phyloP scores from a whole-genome alignment of 352 stramenopile species.

The Elongisporangium senticosum region DNA sequence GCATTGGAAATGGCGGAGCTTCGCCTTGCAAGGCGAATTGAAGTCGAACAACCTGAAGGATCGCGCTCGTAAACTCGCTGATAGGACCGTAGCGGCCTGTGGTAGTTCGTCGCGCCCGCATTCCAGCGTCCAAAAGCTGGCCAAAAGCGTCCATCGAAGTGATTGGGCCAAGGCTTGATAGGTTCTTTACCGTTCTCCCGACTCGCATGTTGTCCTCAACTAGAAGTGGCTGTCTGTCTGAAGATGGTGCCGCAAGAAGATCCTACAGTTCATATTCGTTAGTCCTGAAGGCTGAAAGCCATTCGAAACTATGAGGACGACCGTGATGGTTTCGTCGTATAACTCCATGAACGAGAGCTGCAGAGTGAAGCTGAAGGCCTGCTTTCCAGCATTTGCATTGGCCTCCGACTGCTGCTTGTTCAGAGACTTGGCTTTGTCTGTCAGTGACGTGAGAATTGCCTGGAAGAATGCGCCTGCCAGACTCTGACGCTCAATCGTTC shows the following conservation, averaged over 20 bases:
- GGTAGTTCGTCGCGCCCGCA: slow-evolving; percentile 16
- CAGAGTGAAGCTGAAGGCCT: slow-evolving; percentile 24
- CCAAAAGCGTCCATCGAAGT: slow-evolving; percentile 14
- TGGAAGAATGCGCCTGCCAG: slow-evolving; percentile 27
- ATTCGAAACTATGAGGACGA: no score
- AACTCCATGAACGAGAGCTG: slow-evolving; percentile 45
- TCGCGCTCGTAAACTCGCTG: slow-evolving; percentile 36
- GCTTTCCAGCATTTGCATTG: background rate
- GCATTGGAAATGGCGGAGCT: background rate
- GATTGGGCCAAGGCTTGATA: slow-evolving; percentile 23
- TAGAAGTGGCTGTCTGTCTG: background rate
- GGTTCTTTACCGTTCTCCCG: slow-evolving; percentile 23
- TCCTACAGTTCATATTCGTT: no score
- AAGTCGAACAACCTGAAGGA: slow-evolving; percentile 26
- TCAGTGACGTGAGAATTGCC: slow-evolving; percentile 21
- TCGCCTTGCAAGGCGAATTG: background rate
- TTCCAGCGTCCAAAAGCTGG: slow-evolving; percentile 21
- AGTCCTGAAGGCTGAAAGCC: no score
- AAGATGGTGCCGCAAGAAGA: background rate
- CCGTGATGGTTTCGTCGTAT: slow-evolving; percentile 49
- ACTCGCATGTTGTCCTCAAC: slow-evolving; percentile 13
- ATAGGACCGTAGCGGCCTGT: slow-evolving; percentile 36
- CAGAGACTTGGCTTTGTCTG: slow-evolving; percentile 18
- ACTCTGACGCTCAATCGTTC: slow-evolving; percentile 19
- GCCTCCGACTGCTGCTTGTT: slow-evolving; percentile 8